Conservation (phyloP, 441 rosid species). For the Metrosideros polymorpha region DNA sequence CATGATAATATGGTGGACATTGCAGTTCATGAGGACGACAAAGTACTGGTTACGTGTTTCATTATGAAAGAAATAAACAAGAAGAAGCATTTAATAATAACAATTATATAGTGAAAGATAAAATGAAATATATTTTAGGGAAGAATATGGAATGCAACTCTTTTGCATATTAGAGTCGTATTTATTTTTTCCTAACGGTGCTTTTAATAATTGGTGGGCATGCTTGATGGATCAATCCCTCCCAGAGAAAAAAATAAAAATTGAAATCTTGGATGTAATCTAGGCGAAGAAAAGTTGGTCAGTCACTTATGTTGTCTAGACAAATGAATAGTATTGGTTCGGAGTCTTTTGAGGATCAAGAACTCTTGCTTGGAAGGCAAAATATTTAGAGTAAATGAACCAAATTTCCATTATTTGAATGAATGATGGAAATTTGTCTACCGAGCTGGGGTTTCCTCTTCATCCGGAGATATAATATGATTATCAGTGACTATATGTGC, state of each 20-base stretch:
- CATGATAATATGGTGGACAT: not conserved
- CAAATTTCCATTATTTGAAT: not conserved
- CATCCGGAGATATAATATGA: not conserved
- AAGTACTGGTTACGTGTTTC: fast-evolving
- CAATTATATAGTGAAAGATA: too few species aligned
- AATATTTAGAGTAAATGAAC: not conserved
- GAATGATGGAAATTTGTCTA: not conserved
- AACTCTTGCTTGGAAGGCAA: not conserved
- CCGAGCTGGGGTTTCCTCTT: not conserved
- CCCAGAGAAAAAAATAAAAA: not conserved
- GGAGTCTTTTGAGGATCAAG: not conserved
- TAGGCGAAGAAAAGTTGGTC: not conserved
- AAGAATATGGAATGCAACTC: not conserved
- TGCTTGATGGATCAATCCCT: not conserved
- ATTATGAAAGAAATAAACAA: too few species aligned
- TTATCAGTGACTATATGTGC: not conserved
- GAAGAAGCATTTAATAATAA: not conserved
- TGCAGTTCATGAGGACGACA: not conserved
- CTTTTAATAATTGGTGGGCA: not conserved
- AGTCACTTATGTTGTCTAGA: not conserved
- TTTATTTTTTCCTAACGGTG: not conserved
- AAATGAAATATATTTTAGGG: too few species aligned
- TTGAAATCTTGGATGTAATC: not conserved
- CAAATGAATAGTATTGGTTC: too few species aligned
- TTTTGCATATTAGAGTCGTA: too few species aligned